These are phyloP conservation scores for Helichrysum umbraculigerum DNA, from an alignment of 129 eudicot genomes.

Conservation along the genomic window DNA sequence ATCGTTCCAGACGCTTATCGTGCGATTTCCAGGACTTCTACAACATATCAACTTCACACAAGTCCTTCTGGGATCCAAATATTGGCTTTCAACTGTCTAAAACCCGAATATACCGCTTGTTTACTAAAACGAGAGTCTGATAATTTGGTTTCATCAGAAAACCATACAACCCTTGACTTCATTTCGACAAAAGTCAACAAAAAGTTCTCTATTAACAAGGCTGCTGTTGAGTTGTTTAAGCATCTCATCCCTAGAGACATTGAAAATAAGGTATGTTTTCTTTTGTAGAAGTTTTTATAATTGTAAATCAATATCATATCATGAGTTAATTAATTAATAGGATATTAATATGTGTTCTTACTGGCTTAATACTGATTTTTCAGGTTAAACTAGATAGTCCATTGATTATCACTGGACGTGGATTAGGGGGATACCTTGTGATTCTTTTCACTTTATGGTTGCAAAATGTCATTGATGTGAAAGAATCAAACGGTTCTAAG, in stretches of 20 bases:
- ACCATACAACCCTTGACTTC: constrained; percentile 24
- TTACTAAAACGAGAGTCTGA: constrained; percentile 7
- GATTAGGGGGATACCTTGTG: constrained; percentile 47
- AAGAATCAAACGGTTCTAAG: constrained; percentile 1
- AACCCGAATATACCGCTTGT: neutral
- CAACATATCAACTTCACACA: constrained; percentile 5
- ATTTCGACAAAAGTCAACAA: constrained; percentile 35
- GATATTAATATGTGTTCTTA: neutral
- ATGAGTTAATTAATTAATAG: no score
- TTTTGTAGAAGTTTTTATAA: no score
- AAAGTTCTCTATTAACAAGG: constrained; percentile 21
- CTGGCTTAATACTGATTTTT: neutral
- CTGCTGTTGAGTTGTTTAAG: constrained; percentile 32
- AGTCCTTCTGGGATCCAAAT: constrained; percentile 21
- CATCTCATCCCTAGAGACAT: neutral
- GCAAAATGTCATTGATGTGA: constrained; percentile 24
- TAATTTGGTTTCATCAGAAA: constrained; percentile 20
- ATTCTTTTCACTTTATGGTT: constrained; percentile 47
- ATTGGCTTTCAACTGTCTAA: constrained; percentile 16
- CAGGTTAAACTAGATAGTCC: constrained; percentile 18
- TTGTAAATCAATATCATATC: neutral
- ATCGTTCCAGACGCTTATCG: constrained; percentile 23
- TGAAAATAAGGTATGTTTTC: constrained; percentile 1
- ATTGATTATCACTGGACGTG: constrained; percentile 43
- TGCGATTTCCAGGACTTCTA: constrained; percentile 7